Evolutionary conservation across 257 asterid species (phyloP).

Genomic region (Solanum lycopersicoides): DNA sequence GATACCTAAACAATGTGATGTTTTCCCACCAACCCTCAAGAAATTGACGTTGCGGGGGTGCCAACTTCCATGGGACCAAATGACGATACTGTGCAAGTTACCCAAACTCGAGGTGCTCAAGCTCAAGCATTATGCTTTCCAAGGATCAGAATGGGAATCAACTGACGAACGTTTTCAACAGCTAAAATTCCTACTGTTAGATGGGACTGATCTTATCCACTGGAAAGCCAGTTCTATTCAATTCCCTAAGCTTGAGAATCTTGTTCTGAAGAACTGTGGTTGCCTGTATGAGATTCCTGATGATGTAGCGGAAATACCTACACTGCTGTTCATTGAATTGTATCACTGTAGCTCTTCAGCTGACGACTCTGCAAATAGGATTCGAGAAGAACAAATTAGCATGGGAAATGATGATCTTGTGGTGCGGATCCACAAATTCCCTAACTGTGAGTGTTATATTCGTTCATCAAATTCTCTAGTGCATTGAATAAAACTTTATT

Average conservation of each 20-base stretch:
- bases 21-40: neutral
- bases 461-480: neutral
- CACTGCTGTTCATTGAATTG: neutral
- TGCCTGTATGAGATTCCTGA: neutral
- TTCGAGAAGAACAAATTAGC: neutral
- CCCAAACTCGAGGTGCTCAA: slow-evolving; percentile 2
- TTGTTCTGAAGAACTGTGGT: neutral
- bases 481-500: neutral
- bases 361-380: neutral
- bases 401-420: neutral
- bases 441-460: neutral
- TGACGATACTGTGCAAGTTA: neutral
- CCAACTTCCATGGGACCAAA: neutral
- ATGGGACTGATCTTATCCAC: neutral
- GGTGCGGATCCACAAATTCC: neutral
- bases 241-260: neutral
- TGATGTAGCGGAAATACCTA: neutral
- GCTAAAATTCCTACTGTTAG: neutral
- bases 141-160: neutral
- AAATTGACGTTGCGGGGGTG: neutral
- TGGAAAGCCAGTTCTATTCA: neutral
- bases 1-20: neutral
- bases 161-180: neutral
- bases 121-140: neutral
- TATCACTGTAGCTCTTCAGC: neutral